phyloP scores from a whole-genome alignment of 257 asterid genomes.

The Pogostemon cablin region DNA sequence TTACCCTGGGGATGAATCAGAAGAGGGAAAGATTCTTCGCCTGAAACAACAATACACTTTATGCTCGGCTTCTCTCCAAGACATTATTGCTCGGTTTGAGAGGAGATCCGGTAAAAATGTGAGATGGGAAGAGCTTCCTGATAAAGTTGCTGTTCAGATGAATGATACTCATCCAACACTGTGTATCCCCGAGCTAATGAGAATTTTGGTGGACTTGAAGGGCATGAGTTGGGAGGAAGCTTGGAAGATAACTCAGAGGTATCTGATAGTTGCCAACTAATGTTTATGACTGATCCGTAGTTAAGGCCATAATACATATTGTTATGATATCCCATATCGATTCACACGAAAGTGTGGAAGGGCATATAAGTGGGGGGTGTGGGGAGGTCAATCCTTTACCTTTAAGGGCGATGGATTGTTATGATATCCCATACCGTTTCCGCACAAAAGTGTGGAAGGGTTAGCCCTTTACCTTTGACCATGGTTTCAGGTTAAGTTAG shows the following conservation, averaged over 20 bases:
- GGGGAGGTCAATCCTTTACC: too few species aligned
- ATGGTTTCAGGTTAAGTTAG: too few species aligned
- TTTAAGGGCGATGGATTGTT: too few species aligned
- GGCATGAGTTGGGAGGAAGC: slow-evolving; percentile 80
- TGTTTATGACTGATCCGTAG: background rate
- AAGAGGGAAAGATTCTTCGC: slow-evolving; percentile 72
- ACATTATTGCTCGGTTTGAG: slow-evolving; percentile 75
- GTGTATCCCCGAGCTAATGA: slow-evolving; percentile 83
- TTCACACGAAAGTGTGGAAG: too few species aligned
- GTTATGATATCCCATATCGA: too few species aligned
- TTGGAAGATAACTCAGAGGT: slow-evolving; percentile 83
- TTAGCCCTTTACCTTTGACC: too few species aligned
- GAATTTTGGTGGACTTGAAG: slow-evolving; percentile 81
- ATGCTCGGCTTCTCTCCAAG: slow-evolving; percentile 93
- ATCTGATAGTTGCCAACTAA: slow-evolving; percentile 13
- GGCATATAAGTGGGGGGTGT: too few species aligned
- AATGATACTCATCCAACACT: slow-evolving; percentile 93
- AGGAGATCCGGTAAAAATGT: slow-evolving; percentile 62
- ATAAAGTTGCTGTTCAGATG: slow-evolving; percentile 93
- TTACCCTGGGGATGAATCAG: slow-evolving; percentile 85
- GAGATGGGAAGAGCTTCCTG: slow-evolving; percentile 81
- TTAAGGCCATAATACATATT: background rate
- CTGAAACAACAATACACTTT: slow-evolving; percentile 85
- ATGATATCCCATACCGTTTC: too few species aligned
- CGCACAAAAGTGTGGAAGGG: too few species aligned